These are phyloP conservation scores for Turritis glabra DNA, from an alignment of 345 rosid genomes.

Conservation along the genomic window DNA sequence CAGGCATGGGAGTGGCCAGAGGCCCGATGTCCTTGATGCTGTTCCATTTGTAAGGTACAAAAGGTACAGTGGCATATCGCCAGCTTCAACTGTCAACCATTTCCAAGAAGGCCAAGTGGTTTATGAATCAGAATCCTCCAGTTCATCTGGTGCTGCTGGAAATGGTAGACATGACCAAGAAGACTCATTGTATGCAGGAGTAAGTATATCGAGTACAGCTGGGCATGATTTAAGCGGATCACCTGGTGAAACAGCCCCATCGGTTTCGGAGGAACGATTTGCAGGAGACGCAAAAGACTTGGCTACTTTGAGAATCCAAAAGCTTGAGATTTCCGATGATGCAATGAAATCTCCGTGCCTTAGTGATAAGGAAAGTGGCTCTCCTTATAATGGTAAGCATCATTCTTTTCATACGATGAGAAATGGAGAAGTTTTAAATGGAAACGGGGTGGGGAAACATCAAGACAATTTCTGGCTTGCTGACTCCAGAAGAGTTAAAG, in stretches of 20 bases:
- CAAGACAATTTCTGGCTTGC: slow-evolving; percentile 27
- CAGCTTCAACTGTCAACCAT: slow-evolving; percentile 43
- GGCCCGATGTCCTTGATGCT: slow-evolving; percentile 79
- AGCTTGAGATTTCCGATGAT: slow-evolving; percentile 42
- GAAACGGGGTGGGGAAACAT: slow-evolving; percentile 40
- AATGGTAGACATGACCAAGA: slow-evolving; percentile 40
- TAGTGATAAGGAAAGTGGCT: slow-evolving; percentile 33
- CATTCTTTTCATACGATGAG: slow-evolving; percentile 48
- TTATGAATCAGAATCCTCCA: slow-evolving; percentile 37
- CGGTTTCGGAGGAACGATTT: slow-evolving; percentile 50
- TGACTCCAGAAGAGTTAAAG: slow-evolving; percentile 29
- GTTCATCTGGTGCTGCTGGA: slow-evolving; percentile 31
- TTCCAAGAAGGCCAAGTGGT: slow-evolving; percentile 50
- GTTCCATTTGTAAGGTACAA: slow-evolving; percentile 45
- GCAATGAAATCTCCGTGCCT: slow-evolving; percentile 36
- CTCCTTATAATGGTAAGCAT: slow-evolving; percentile 37
- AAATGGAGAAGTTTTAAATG: slow-evolving; percentile 51
- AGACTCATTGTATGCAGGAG: slow-evolving; percentile 20
- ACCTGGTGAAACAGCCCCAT: slow-evolving; percentile 24
- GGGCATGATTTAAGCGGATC: slow-evolving; percentile 16
- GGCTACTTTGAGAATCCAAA: slow-evolving; percentile 48
- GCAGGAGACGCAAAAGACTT: slow-evolving; percentile 59
- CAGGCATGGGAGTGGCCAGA: slow-evolving; percentile 75
- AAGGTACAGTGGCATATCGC: slow-evolving; percentile 34
- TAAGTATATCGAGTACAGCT: slow-evolving; percentile 8